Conservation (phyloP, 805 yeast species). For the Nadsonia fulvescens region DNA sequence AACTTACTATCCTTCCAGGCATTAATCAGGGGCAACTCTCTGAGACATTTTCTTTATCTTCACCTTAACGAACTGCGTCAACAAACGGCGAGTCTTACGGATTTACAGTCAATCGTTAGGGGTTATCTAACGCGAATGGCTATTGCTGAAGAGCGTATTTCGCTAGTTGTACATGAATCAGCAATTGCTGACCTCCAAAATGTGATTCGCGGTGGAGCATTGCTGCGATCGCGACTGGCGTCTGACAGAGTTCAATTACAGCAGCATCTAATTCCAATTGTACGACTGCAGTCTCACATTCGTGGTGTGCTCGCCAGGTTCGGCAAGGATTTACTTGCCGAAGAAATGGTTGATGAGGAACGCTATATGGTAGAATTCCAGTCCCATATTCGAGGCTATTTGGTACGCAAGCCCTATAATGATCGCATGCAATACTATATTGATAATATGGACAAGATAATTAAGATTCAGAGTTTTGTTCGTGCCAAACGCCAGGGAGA, state of each 20-base stretch:
- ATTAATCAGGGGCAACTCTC: conserved; percentile 6
- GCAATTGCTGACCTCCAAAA: conserved; percentile 35
- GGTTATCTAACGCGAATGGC: conserved; percentile 22
- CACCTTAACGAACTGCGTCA: neutral
- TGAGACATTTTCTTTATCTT: conserved; percentile 1
- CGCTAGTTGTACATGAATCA: conserved; percentile 27
- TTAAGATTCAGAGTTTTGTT: conserved; percentile 57
- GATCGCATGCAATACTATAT: conserved; percentile 30
- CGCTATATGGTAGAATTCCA: conserved; percentile 18
- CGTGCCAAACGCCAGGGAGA: conserved; percentile 48
- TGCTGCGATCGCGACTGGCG: no score
- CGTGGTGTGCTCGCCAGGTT: conserved; percentile 21
- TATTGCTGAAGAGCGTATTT: conserved; percentile 21
- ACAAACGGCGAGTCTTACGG: conserved; percentile 4
- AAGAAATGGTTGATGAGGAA: conserved; percentile 19
- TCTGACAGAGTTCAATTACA: no score
- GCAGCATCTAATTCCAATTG: conserved; percentile 11
- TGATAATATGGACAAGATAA: conserved; percentile 36
- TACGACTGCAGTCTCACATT: conserved; percentile 19
- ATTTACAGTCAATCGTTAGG: conserved; percentile 21
- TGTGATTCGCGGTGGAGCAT: conserved; percentile 34
- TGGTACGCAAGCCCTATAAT: conserved; percentile 13
- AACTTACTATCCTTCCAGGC: conserved; percentile 13
- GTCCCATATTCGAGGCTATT: conserved; percentile 16
- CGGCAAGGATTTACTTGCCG: conserved; percentile 15